phyloP scores from a whole-genome alignment of 164 flowering plant genomes.

The Sextonia rubra region DNA sequence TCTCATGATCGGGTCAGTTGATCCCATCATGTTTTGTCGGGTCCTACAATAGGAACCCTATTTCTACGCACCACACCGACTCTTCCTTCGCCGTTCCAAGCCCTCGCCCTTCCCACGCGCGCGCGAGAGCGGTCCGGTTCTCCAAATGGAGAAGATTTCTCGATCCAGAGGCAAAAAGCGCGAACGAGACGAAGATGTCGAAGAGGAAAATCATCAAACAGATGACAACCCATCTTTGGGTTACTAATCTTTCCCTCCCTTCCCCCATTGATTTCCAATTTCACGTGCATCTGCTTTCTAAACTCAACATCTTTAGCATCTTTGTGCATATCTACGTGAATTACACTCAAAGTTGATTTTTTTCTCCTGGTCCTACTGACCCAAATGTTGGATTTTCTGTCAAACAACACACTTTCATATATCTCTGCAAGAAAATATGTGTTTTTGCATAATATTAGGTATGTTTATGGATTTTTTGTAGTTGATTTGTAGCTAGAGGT shows the following conservation, averaged over 20 bases:
- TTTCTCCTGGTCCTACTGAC: not conserved
- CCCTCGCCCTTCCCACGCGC: not conserved
- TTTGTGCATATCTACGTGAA: no score
- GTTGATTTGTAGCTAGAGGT: no score
- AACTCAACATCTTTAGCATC: not conserved
- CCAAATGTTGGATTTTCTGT: not conserved
- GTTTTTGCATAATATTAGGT: no score
- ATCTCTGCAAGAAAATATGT: no score
- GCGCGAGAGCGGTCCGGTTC: not conserved
- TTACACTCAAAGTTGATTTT: not conserved
- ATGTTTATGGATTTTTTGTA: no score
- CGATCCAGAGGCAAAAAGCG: constrained; percentile 21
- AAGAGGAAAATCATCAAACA: constrained; percentile 7
- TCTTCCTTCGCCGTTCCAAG: not conserved
- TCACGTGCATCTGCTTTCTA: not conserved
- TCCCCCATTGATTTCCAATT: no score
- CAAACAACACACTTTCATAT: not conserved
- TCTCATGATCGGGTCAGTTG: no score
- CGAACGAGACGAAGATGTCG: constrained; percentile 19
- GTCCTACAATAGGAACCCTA: no score
- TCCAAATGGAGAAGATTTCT: constrained; percentile 13
- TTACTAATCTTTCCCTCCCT: not conserved
- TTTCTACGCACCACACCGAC: not conserved
- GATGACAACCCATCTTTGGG: constrained; percentile 18
- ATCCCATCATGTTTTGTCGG: no score